These are phyloP conservation scores for Achlya hypogyna DNA, from an alignment of 352 stramenopile genomes.

Conservation along the genomic window DNA sequence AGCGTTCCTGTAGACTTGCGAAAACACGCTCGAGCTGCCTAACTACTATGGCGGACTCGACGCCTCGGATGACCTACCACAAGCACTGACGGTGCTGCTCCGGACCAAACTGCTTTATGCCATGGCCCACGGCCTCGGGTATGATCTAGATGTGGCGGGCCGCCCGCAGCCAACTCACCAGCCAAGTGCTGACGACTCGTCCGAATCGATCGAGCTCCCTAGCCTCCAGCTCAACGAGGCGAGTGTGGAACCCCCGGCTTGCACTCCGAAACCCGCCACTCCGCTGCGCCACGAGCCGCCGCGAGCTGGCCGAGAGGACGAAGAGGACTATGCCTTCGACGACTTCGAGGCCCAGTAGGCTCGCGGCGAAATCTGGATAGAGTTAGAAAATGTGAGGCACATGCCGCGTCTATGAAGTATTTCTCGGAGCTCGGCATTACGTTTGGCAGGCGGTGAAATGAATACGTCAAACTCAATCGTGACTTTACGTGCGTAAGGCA, in stretches of 20 bases:
- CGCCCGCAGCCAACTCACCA: background rate
- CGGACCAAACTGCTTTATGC: conserved; percentile 9
- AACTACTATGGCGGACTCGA: conserved; percentile 8
- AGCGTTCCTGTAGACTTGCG: conserved; percentile 12
- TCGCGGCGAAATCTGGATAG: too few species aligned
- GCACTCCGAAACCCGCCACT: background rate
- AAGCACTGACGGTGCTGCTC: background rate
- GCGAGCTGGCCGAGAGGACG: background rate
- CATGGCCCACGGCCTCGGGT: background rate
- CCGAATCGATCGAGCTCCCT: background rate
- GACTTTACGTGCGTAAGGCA: too few species aligned
- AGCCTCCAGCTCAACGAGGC: background rate
- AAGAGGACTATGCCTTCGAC: conserved; percentile 5
- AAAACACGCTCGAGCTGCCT: conserved; percentile 18
- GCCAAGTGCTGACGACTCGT: background rate
- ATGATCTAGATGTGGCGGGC: conserved; percentile 3
- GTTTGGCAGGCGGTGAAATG: too few species aligned
- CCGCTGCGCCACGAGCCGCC: background rate
- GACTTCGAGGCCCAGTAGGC: too few species aligned
- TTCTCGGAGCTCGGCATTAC: too few species aligned
- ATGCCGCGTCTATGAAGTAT: too few species aligned
- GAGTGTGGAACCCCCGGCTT: background rate
- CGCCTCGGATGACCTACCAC: background rate
- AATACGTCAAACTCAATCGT: too few species aligned
- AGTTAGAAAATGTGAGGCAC: too few species aligned